A percentile compares a stretch with the other conserved stretches of the same genome.
Evolutionary conservation across 768 basidiomycete genomes (phyloP).

Genomic region (Hortiboletus campestris): DNA sequence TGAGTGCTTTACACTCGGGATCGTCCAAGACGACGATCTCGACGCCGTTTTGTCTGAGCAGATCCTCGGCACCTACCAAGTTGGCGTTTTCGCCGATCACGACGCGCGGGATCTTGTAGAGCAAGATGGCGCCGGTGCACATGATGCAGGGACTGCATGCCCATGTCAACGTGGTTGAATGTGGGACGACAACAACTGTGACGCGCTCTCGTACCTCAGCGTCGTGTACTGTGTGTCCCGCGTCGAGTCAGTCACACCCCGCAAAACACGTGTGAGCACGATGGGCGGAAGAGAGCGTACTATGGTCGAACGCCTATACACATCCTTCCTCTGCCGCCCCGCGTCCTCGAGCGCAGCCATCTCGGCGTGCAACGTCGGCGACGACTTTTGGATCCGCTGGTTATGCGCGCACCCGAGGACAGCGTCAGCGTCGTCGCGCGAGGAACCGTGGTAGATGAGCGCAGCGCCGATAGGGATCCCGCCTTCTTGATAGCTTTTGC

Average conservation of each 20-base stretch:
- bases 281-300: constrained; percentile 10
- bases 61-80: constrained; percentile 52
- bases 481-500: constrained; percentile 46
- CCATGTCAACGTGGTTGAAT: too few species aligned
- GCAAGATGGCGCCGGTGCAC: constrained; percentile 62
- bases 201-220: background rate
- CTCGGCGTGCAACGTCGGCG: constrained; percentile 47
- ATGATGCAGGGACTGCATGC: constrained; percentile 52
- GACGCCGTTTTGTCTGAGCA: constrained; percentile 51
- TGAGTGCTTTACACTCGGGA: constrained; percentile 50
- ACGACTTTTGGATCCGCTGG: constrained; percentile 42
- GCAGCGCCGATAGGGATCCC: constrained; percentile 66
- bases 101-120: constrained; percentile 63
- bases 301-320: constrained; percentile 50
- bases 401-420: constrained; percentile 47
- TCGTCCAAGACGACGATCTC: constrained; percentile 51
- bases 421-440: background rate
- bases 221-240: background rate
- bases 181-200: too few species aligned
- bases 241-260: too few species aligned
- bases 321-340: constrained; percentile 43
- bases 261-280: too few species aligned
- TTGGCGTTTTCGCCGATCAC: constrained; percentile 64
- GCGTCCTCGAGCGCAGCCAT: constrained; percentile 52
- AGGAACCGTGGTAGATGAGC: constrained; percentile 34